These are phyloP conservation scores for Thymus quinquecostatus DNA, from an alignment of 257 asterid genomes.

Conservation along the genomic window DNA sequence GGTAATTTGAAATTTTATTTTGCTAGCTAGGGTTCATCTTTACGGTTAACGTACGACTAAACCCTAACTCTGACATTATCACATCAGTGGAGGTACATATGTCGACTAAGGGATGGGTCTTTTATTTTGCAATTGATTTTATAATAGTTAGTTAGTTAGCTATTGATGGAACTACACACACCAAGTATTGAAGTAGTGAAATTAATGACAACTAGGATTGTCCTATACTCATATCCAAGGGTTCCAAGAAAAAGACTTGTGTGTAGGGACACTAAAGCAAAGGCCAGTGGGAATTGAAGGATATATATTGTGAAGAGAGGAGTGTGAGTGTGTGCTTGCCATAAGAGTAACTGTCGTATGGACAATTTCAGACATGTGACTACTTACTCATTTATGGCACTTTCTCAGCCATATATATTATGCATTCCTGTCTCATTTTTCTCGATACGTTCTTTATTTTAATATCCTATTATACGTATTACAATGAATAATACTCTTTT, in stretches of 20 bases:
- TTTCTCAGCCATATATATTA: background rate
- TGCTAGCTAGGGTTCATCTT: too few relatives aligned
- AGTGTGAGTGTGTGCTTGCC: conserved; percentile 34
- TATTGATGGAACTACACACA: background rate
- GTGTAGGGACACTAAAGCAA: conserved; percentile 45
- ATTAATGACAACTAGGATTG: conserved; percentile 17
- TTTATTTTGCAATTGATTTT: too few relatives aligned
- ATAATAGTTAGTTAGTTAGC: too few relatives aligned
- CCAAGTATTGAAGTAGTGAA: conserved; percentile 4
- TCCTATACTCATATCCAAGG: conserved; percentile 14
- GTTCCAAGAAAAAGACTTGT: conserved; percentile 29
- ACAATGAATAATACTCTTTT: too few relatives aligned
- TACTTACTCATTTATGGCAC: background rate
- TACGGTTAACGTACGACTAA: too few relatives aligned
- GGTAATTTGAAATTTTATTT: too few relatives aligned
- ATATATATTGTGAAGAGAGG: conserved; percentile 16
- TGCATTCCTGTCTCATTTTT: too few relatives aligned
- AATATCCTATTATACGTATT: too few relatives aligned
- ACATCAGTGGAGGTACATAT: too few relatives aligned
- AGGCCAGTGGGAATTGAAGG: conserved; percentile 26
- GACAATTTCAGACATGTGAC: conserved; percentile 30
- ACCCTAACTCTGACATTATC: too few relatives aligned
- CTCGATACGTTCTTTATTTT: too few relatives aligned
- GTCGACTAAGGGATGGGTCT: too few relatives aligned
- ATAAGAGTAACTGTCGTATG: conserved; percentile 42